phyloP scores from a whole-genome alignment of 1,284 basidiomycete species.

The Ganoderma boninense region DNA sequence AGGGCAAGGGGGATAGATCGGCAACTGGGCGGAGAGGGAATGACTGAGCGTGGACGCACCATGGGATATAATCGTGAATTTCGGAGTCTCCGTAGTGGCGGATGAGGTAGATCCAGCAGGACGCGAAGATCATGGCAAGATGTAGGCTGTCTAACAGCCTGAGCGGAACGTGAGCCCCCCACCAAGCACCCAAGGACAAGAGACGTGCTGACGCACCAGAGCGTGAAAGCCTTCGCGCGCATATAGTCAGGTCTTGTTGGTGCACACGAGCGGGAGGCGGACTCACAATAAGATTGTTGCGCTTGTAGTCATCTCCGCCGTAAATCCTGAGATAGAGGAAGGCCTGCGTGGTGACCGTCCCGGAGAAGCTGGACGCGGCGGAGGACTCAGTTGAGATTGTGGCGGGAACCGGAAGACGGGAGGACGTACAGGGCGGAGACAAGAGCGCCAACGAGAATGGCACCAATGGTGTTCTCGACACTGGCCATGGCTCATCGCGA shows the following conservation, averaged over 20 bases:
- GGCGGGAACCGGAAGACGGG: not conserved
- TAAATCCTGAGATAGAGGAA: conserved; percentile 30
- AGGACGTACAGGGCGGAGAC: conserved; percentile 28
- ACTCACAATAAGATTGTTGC: conserved; percentile 30
- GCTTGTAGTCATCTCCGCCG: conserved; percentile 28
- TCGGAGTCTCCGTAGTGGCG: conserved; percentile 36
- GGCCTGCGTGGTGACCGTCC: conserved; percentile 30
- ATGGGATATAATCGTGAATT: conserved; percentile 40
- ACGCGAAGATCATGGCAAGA: conserved; percentile 41
- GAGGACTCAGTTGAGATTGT: not conserved
- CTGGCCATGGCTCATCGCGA: conserved; percentile 32
- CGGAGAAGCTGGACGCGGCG: conserved; percentile 21
- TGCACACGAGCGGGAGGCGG: not conserved
- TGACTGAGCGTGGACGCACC: conserved; percentile 22
- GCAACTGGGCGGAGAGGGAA: not conserved
- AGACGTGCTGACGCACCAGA: conserved; percentile 23
- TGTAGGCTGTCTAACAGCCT: conserved; percentile 46
- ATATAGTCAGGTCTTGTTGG: not conserved
- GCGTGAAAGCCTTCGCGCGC: conserved; percentile 23
- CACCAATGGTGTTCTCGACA: conserved; percentile 31
- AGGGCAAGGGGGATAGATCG: not conserved
- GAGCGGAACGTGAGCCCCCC: not conserved
- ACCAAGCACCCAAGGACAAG: not conserved
- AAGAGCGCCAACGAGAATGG: conserved; percentile 32
- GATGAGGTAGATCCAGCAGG: conserved; percentile 47